Base-by-base conservation (phyloP, 78 protist species). In the Dictyostelium discoideum region DNA sequence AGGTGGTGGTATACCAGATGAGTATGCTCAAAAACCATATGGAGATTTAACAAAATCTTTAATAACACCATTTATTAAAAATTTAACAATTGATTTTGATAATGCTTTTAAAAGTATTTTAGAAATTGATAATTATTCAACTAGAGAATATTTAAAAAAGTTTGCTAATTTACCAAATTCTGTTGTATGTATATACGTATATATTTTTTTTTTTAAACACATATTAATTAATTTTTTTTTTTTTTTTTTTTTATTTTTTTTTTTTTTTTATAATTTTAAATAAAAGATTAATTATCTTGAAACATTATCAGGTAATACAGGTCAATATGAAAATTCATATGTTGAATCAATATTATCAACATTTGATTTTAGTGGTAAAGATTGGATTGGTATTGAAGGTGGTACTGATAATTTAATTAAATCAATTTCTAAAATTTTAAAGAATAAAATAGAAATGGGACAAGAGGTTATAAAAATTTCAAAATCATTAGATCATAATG, bases 361-460 rank as follows among this genome's bases (percentile, higher is more conserved):
- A 60, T 76, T 46, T 37, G 92, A 86, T 57, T 86, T 46, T 22
- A 77, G 57, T 78, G 67, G 92, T 9, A 18, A 14, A 48, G 77
- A 44, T 20, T 26, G 46, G 48, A 40, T 74, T 46, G 18, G 32
- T 40, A 86, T 86, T 50, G 48, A 74, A 1, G 92, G 84, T 54
- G 92, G 92, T 29, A 48, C 92, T 2, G 32, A 74, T 78, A 4
- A 11, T 22, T 24, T 85, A 37, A 63, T 29, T 20, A 63, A 74
- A 9, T 26, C 65, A 16, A 86, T 86, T 11, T 18, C 5, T 44
- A 18, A n/a, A 74, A 42, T 37, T 5, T 37, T 44, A 46, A 69
- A 46, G 14, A 29, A 24, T 3, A 72, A 72, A 29, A 13, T 72
- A 14, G 46, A 78, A 72, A 29, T 18, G 42, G 84, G 78, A 13